Evolutionary conservation across 306 rosid genomes (phyloP).

Genomic region (Ochetophila trinervis): DNA sequence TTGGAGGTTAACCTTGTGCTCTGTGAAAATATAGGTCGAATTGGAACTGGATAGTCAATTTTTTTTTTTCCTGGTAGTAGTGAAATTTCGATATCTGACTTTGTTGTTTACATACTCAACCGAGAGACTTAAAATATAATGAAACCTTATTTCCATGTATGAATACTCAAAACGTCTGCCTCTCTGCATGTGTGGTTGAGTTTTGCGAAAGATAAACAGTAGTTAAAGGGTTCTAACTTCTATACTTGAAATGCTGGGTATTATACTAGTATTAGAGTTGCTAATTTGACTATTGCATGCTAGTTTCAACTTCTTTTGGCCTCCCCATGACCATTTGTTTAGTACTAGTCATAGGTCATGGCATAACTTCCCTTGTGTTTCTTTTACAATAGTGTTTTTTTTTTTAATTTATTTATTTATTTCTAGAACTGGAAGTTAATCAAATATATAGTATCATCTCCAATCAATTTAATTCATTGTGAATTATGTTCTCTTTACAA

Average conservation of each 20-base stretch:
- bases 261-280: not conserved
- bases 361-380: not conserved
- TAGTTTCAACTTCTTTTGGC: not conserved
- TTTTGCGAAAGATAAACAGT: constrained; percentile 2
- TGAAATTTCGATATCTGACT: not conserved
- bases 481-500: not conserved
- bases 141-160: not conserved
- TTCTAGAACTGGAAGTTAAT: not conserved
- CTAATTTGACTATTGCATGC: not conserved
- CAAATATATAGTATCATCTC: not conserved
- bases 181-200: not conserved
- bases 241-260: too few relatives aligned
- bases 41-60: not conserved
- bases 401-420: too few relatives aligned
- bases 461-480: not conserved
- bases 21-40: constrained; percentile 1
- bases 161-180: too few relatives aligned
- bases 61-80: not conserved
- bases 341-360: not conserved
- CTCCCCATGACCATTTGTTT: not conserved
- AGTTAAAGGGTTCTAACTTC: not conserved
- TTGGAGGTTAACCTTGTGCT: not conserved
- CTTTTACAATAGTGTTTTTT: not conserved
- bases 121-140: not conserved
- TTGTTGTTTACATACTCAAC: too few relatives aligned